Conservation (phyloP, 495 filamentous ascomycete genomes). For the Cudoniella acicularis region DNA sequence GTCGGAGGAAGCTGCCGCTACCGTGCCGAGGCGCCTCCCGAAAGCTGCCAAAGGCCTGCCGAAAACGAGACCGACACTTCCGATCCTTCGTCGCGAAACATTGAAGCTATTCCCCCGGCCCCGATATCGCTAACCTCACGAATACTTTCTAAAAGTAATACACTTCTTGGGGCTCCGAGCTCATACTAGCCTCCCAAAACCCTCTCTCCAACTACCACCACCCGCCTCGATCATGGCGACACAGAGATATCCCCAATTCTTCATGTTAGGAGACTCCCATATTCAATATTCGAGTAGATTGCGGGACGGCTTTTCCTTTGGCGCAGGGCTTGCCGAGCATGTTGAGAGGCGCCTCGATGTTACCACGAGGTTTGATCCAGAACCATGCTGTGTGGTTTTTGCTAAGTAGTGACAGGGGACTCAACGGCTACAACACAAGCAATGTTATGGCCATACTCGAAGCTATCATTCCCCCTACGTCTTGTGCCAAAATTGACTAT, state of each 20-base stretch:
- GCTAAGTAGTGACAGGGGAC: not conserved
- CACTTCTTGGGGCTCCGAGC: no score
- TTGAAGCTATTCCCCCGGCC: no score
- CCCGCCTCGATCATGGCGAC: not conserved
- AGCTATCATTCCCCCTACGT: constrained; percentile 38
- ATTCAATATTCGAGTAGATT: constrained; percentile 30
- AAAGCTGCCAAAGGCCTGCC: no score
- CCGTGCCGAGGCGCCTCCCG: no score
- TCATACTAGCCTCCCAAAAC: no score
- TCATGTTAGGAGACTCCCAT: constrained; percentile 19
- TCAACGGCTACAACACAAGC: constrained; percentile 62
- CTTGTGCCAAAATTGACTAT: constrained; percentile 54
- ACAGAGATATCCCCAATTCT: constrained; percentile 18
- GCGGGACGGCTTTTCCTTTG: constrained; percentile 64
- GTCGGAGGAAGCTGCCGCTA: no score
- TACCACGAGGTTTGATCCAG: constrained; percentile 46
- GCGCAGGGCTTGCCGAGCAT: constrained; percentile 63
- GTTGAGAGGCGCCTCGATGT: constrained; percentile 64
- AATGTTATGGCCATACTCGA: constrained; percentile 55
- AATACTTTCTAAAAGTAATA: no score
- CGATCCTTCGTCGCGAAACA: no score
- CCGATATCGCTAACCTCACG: no score
- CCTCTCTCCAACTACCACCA: not conserved
- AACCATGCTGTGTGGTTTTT: not conserved
- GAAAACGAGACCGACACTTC: no score